phyloP scores from a whole-genome alignment of 495 filamentous ascomycete species.

The Xylaria cubensis region DNA sequence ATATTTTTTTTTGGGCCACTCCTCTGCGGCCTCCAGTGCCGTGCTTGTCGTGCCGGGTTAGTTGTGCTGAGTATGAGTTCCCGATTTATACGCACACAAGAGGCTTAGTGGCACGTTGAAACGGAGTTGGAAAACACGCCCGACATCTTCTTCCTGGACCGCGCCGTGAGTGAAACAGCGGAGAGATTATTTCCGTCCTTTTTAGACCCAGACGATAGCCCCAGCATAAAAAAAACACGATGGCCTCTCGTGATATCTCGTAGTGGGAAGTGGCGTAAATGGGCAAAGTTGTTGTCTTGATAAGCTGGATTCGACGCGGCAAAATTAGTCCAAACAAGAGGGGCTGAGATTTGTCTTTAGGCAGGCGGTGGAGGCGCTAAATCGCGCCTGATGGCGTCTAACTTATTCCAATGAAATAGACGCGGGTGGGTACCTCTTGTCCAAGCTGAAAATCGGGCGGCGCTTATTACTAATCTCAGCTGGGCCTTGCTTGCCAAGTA shows the following conservation, averaged over 20 bases:
- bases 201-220: background rate
- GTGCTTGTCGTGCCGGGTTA: background rate
- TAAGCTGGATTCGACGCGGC: background rate
- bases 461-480: constrained; percentile 22
- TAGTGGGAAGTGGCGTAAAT: background rate
- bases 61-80: background rate
- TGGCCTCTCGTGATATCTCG: background rate
- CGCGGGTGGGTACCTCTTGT: background rate
- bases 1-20: background rate
- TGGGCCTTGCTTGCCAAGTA: background rate
- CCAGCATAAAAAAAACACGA: background rate
- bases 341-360: constrained; percentile 11
- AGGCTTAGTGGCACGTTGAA: background rate
- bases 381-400: constrained; percentile 4
- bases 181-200: background rate
- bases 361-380: constrained; percentile 22
- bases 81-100: background rate
- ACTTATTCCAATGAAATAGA: background rate
- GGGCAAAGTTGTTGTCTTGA: background rate
- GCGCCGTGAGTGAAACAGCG: background rate
- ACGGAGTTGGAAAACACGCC: background rate
- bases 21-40: background rate
- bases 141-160: background rate
- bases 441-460: constrained; percentile 17
- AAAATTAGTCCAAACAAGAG: background rate